These are phyloP conservation scores for Sedum album DNA, from an alignment of 164 flowering plant species.

Conservation along the genomic window DNA sequence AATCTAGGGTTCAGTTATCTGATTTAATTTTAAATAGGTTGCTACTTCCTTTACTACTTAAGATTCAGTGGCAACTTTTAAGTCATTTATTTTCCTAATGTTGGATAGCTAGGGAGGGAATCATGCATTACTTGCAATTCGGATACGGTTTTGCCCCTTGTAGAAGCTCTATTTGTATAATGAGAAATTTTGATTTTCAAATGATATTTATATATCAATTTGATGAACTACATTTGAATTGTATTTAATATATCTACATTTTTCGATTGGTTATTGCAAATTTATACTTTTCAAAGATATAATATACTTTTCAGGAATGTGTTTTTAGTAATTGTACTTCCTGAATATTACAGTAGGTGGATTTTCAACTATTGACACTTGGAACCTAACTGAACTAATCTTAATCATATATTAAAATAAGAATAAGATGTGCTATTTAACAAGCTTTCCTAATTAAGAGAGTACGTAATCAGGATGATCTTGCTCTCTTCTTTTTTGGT, in stretches of 20 bases:
- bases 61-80: neutral
- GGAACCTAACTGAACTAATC: too few relatives aligned
- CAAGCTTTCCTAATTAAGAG: too few relatives aligned
- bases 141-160: neutral
- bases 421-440: too few relatives aligned
- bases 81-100: neutral
- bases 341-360: too few relatives aligned
- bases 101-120: neutral
- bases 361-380: too few relatives aligned
- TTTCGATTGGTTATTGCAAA: too few relatives aligned
- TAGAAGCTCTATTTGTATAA: slow-evolving; percentile 4
- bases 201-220: neutral
- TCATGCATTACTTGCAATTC: neutral
- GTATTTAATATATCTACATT: too few relatives aligned
- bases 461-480: too few relatives aligned
- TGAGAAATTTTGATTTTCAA: neutral
- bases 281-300: too few relatives aligned
- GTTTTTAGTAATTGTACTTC: too few relatives aligned
- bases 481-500: neutral
- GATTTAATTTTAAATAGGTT: neutral
- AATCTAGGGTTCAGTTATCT: neutral
- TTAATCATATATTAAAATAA: too few relatives aligned
- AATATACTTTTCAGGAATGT: too few relatives aligned
- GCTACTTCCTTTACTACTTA: neutral
- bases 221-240: neutral